phyloP scores from a whole-genome alignment of 2,329 filamentous ascomycete genomes.

The Colletotrichum siamense region DNA sequence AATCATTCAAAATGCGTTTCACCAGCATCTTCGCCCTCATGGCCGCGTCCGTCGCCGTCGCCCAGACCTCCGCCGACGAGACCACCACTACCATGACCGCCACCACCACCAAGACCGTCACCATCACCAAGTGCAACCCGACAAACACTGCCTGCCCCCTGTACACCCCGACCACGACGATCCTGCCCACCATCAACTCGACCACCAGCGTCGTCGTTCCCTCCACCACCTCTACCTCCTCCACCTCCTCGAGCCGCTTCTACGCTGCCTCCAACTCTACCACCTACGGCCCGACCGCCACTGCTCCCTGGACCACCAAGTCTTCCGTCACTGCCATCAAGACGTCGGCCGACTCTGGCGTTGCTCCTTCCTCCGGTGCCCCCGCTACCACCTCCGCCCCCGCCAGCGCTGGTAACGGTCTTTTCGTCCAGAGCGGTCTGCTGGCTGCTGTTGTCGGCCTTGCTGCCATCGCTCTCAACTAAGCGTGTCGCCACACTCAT shows the following conservation, averaged over 20 bases:
- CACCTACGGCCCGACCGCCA: slow-evolving; percentile 26
- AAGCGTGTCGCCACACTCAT: slow-evolving; percentile 27
- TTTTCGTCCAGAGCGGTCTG: slow-evolving; percentile 45
- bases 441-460: slow-evolving; percentile 44
- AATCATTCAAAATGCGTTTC: slow-evolving; percentile 50
- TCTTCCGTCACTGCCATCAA: slow-evolving; percentile 24
- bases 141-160: slow-evolving; percentile 48
- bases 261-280: slow-evolving; percentile 41
- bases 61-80: slow-evolving; percentile 32
- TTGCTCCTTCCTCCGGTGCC: slow-evolving; percentile 20
- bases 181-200: slow-evolving; percentile 16
- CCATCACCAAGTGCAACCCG: slow-evolving; percentile 54
- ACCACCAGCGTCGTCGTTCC: slow-evolving; percentile 24
- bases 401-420: slow-evolving; percentile 36
- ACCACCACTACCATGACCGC: slow-evolving; percentile 47
- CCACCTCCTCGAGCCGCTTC: slow-evolving; percentile 22
- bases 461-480: slow-evolving; percentile 38
- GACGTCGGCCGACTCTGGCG: slow-evolving; percentile 15
- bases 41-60: slow-evolving; percentile 43
- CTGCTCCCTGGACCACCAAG: slow-evolving; percentile 27
- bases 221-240: slow-evolving; percentile 8
- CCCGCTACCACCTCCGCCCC: slow-evolving; percentile 27
- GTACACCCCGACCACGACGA: slow-evolving; percentile 33
- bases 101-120: slow-evolving; percentile 49
- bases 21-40: slow-evolving; percentile 46